These are phyloP conservation scores for Whalleya microplaca DNA, from an alignment of 2,329 filamentous ascomycete genomes.

Conservation along the genomic window DNA sequence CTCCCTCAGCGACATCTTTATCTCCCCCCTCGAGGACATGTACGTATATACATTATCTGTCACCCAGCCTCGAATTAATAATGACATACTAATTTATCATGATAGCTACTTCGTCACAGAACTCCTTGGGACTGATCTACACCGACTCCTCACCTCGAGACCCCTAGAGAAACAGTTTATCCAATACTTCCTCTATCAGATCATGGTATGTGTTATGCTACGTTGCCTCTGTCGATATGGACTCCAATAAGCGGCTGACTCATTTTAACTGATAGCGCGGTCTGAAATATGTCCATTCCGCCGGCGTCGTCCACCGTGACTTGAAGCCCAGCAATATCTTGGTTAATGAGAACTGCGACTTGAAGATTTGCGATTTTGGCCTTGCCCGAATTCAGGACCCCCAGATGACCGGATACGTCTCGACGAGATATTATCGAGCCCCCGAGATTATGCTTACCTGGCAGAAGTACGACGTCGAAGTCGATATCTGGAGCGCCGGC, in stretches of 20 bases:
- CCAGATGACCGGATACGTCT: conserved; percentile 99
- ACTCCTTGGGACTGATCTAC: conserved; percentile 92
- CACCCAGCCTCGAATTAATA: not conserved
- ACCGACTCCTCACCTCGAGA: conserved; percentile 90
- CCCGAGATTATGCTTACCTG: conserved; percentile 99
- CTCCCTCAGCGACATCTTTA: conserved; percentile 98
- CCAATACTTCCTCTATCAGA: conserved; percentile 99
- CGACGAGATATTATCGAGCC: conserved; percentile 96
- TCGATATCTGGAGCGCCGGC: conserved; percentile 98
- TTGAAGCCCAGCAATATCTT: conserved; percentile 99
- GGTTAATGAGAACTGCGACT: conserved; percentile 98
- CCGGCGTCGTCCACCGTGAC: conserved; percentile 95
- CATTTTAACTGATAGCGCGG: conserved; percentile 67
- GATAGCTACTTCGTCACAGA: conserved; percentile 95
- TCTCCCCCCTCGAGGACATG: conserved; percentile 98
- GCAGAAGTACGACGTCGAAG: conserved; percentile 99
- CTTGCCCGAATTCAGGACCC: conserved; percentile 97
- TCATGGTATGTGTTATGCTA: conserved; percentile 68
- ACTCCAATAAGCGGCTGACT: conserved; percentile 3
- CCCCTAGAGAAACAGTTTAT: conserved; percentile 99
- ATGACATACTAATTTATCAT: conserved; percentile 22
- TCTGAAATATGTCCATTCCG: conserved; percentile 98
- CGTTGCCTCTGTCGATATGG: not conserved
- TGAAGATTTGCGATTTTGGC: conserved; percentile 99
- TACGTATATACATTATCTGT: conserved; percentile 50